Evolutionary conservation across 2,329 filamentous ascomycete species (phyloP).

Genomic region (Graphium sp.): DNA sequence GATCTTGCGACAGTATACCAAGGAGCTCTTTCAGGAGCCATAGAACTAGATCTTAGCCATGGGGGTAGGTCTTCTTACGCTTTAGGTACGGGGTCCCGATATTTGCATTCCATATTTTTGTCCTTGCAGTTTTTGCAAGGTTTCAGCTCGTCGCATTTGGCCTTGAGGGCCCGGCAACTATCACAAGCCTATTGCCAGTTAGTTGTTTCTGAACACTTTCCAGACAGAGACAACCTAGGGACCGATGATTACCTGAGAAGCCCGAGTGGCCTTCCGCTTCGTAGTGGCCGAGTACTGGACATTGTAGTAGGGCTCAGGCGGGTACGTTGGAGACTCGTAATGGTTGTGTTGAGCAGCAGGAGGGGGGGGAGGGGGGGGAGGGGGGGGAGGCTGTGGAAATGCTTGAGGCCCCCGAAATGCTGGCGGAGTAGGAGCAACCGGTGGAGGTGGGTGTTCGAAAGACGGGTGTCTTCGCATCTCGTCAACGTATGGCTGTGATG

Average conservation of each 20-base stretch:
- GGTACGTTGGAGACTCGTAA: constrained; percentile 17
- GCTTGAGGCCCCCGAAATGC: constrained; percentile 20
- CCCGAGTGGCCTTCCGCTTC: constrained; percentile 48
- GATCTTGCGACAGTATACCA: too few relatives aligned
- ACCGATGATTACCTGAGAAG: constrained; percentile 34
- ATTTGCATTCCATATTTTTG: constrained; percentile 69
- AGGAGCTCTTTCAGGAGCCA: too few relatives aligned
- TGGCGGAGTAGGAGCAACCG: constrained; percentile 25
- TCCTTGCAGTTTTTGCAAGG: constrained; percentile 80
- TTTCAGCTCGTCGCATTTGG: constrained; percentile 78
- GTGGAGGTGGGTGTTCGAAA: constrained; percentile 26
- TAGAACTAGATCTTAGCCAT: too few relatives aligned
- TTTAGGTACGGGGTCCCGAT: constrained; percentile 79
- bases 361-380: constrained; percentile 19
- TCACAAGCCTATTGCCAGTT: constrained; percentile 72
- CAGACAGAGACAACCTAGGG: constrained; percentile 1
- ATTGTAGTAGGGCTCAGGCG: constrained; percentile 16
- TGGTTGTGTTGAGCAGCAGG: constrained; percentile 20
- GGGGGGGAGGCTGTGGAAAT: constrained; percentile 1
- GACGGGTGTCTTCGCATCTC: constrained; percentile 33
- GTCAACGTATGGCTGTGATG: constrained; percentile 20
- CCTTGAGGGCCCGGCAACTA: constrained; percentile 72
- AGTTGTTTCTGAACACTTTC: constrained; percentile 6
- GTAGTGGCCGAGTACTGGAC: constrained; percentile 24
- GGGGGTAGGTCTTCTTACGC: constrained; percentile 54